A percentile compares a stretch with the other conserved stretches of the same genome.
phyloP scores from a whole-genome alignment of 495 filamentous ascomycete species.

The Daldinia childiae region DNA sequence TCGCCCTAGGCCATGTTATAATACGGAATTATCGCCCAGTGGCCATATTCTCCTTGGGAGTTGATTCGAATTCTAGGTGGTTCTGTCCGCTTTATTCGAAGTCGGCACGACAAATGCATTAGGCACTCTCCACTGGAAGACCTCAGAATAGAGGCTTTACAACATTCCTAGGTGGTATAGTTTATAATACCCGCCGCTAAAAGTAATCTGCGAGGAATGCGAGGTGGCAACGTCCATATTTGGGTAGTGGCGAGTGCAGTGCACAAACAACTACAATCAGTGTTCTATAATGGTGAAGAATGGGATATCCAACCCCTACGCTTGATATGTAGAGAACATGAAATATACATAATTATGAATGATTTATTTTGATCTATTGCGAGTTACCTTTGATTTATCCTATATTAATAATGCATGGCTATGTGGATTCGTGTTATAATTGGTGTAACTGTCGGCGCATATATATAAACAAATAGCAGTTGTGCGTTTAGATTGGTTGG shows the following conservation, averaged over 20 bases:
- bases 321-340: constrained; percentile 18
- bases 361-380: neutral
- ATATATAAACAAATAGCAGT: neutral
- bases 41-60: constrained; percentile 16
- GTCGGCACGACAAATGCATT: neutral
- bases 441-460: neutral
- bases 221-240: constrained; percentile 1
- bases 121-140: constrained; percentile 2
- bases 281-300: constrained; percentile 26
- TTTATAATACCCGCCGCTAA: constrained; percentile 18
- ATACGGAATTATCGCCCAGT: constrained; percentile 4
- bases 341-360: constrained; percentile 24
- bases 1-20: constrained; percentile 3
- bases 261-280: constrained; percentile 29
- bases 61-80: constrained; percentile 12
- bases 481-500: neutral
- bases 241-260: constrained; percentile 5
- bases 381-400: neutral
- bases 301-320: constrained; percentile 3
- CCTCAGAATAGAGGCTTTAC: neutral
- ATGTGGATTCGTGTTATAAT: neutral
- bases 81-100: constrained; percentile 12
- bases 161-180: neutral
- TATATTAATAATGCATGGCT: neutral
- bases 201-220: constrained; percentile 12